Evolutionary conservation across 495 filamentous ascomycete species (phyloP).

Genomic region (Xylaria acuta): DNA sequence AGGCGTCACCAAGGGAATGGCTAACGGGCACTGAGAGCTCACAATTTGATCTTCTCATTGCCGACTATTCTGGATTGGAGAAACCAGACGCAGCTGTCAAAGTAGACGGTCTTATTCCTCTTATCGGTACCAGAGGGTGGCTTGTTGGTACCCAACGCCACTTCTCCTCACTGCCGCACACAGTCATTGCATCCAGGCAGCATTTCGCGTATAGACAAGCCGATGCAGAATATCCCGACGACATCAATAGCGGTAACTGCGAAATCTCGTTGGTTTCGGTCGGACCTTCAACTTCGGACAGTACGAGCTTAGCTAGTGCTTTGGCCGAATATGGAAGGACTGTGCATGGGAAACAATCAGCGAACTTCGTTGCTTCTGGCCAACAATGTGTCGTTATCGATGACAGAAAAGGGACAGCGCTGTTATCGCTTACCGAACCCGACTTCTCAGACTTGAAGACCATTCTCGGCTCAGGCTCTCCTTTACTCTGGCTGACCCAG

Average conservation of each 20-base stretch:
- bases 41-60: conserved; percentile 13
- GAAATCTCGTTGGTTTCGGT: conserved; percentile 11
- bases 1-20: background rate
- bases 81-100: background rate
- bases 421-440: background rate
- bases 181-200: background rate
- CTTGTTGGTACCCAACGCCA: background rate
- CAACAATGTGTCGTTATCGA: conserved; percentile 11
- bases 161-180: background rate
- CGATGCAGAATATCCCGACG: background rate
- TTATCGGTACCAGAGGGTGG: conserved; percentile 1
- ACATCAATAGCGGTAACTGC: background rate
- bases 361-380: background rate
- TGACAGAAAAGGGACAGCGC: background rate
- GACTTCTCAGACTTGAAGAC: background rate
- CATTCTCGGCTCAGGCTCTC: background rate
- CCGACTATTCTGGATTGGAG: conserved; percentile 3
- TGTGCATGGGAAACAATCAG: background rate
- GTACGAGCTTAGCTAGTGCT: background rate
- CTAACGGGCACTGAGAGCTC: background rate
- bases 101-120: background rate
- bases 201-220: background rate
- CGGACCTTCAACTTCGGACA: conserved; percentile 3
- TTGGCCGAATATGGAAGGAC: background rate
- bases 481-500: conserved; percentile 11